Conservation (phyloP, 441 rosid species). For the Eruca vesicaria region DNA sequence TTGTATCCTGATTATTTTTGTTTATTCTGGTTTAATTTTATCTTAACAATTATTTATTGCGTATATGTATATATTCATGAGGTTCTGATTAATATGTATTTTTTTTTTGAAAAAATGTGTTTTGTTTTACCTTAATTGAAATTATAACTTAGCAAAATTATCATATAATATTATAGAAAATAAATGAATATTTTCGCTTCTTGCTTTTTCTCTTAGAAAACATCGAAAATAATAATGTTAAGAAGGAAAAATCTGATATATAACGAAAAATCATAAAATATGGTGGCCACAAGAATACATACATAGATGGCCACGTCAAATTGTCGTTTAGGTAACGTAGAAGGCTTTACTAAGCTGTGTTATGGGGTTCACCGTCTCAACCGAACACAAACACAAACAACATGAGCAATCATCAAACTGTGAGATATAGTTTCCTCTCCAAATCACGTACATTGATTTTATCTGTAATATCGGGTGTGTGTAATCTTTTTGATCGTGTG, state of each 20-base stretch:
- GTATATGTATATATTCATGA: not conserved
- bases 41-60: not conserved
- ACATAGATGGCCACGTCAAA: not conserved
- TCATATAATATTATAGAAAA: not conserved
- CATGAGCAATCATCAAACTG: slow-evolving; percentile 1
- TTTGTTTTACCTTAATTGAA: too few relatives aligned
- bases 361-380: not conserved
- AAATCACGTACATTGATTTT: not conserved
- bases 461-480: not conserved
- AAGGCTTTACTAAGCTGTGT: not conserved
- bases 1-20: slow-evolving; percentile 3
- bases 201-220: too few relatives aligned
- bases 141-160: not conserved
- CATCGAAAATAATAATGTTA: too few relatives aligned
- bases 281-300: not conserved
- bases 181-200: too few relatives aligned
- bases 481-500: not conserved
- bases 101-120: too few relatives aligned
- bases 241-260: too few relatives aligned
- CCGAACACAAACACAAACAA: not conserved
- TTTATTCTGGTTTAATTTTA: not conserved
- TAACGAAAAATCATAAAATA: not conserved
- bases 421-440: not conserved
- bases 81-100: not conserved
- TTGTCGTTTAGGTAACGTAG: not conserved